These are phyloP conservation scores for Serendipita sp. DNA, from an alignment of 1,284 basidiomycete species.

Conservation along the genomic window DNA sequence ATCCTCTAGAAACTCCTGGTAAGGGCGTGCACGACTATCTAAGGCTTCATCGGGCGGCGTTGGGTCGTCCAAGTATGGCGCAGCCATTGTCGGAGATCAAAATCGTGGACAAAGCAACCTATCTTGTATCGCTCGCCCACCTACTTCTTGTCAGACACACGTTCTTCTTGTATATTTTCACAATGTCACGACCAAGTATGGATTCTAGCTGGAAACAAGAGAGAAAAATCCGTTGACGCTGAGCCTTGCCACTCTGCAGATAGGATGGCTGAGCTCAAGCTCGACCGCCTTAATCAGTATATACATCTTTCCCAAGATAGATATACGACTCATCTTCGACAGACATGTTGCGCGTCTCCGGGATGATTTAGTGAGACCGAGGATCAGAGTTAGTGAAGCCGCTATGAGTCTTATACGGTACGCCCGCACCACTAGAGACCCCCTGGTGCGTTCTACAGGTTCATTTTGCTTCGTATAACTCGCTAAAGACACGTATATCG, in stretches of 20 bases:
- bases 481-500: neutral
- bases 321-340: neutral
- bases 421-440: neutral
- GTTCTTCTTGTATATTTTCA: neutral
- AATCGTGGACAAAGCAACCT: neutral
- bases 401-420: neutral
- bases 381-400: neutral
- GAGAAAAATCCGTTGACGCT: neutral
- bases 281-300: constrained; percentile 2
- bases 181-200: constrained; percentile 1
- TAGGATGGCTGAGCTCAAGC: constrained; percentile 1
- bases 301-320: neutral
- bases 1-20: constrained; percentile 78
- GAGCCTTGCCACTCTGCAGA: neutral
- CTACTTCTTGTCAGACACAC: no score
- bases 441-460: neutral
- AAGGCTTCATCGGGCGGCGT: constrained; percentile 56
- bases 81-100: neutral
- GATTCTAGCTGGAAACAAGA: neutral
- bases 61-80: constrained; percentile 18
- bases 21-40: constrained; percentile 61
- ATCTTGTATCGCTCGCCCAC: neutral
- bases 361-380: neutral
- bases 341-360: constrained; percentile 3
- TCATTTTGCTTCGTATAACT: neutral